Conservation (phyloP, 2,329 filamentous ascomycete species). For the Alternaria dauci region DNA sequence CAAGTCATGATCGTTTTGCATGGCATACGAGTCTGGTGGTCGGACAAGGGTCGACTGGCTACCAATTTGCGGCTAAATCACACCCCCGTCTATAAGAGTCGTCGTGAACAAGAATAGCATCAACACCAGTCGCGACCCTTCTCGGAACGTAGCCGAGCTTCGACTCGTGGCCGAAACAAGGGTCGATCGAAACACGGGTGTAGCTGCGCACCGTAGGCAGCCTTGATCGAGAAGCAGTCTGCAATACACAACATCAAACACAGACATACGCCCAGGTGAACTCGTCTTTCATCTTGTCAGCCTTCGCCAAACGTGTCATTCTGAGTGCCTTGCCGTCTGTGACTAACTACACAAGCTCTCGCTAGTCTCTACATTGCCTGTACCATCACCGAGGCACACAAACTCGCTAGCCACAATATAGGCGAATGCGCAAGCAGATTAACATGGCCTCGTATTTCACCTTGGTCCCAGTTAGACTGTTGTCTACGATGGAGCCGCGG, state of each 20-base stretch:
- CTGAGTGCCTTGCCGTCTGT: background rate
- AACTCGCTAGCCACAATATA: conserved; percentile 18
- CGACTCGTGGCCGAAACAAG: background rate
- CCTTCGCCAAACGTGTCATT: background rate
- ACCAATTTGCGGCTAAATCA: conserved; percentile 42
- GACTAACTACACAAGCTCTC: background rate
- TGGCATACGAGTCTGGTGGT: conserved; percentile 1
- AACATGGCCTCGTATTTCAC: conserved; percentile 12
- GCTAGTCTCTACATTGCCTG: background rate
- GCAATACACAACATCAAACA: background rate
- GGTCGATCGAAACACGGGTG: background rate
- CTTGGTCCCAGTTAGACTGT: conserved; percentile 13
- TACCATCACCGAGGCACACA: conserved; percentile 8
- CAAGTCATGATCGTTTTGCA: background rate
- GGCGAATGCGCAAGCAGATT: conserved; percentile 17
- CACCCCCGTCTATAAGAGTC: conserved; percentile 16
- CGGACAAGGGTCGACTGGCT: conserved; percentile 21
- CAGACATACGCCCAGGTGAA: background rate
- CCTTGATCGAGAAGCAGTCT: background rate
- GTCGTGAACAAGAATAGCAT: conserved; percentile 35
- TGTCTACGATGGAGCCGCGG: conserved; percentile 12
- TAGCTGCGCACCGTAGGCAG: background rate
- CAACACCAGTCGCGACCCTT: conserved; percentile 7
- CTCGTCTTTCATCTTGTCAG: background rate
- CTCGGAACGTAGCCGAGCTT: conserved; percentile 14